phyloP scores from a whole-genome alignment of 345 rosid genomes.

The Populus nigra region DNA sequence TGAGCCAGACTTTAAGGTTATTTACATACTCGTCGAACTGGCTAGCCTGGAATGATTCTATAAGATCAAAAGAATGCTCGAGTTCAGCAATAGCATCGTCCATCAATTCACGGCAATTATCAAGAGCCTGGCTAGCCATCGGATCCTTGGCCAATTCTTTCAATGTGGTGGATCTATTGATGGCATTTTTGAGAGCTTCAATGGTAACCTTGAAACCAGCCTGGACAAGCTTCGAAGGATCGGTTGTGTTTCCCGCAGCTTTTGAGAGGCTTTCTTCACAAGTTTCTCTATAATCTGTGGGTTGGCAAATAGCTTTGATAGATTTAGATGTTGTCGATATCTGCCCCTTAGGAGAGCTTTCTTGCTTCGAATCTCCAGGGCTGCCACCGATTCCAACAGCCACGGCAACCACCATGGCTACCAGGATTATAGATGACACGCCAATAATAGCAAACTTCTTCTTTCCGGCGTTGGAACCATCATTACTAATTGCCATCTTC shows the following conservation, averaged over 20 bases:
- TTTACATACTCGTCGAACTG: slow-evolving; percentile 33
- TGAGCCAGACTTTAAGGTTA: slow-evolving; percentile 66
- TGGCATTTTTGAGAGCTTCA: slow-evolving; percentile 32
- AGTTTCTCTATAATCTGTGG: slow-evolving; percentile 51
- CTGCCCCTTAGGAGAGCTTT: neutral
- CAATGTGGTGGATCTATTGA: slow-evolving; percentile 40
- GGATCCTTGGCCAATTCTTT: slow-evolving; percentile 46
- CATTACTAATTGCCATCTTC: neutral
- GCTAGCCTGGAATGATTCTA: slow-evolving; percentile 38
- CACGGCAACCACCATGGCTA: slow-evolving; percentile 64
- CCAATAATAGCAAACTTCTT: slow-evolving; percentile 46
- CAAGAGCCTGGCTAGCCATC: slow-evolving; percentile 46
- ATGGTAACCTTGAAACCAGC: slow-evolving; percentile 46
- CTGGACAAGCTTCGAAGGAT: slow-evolving; percentile 58
- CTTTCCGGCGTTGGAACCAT: slow-evolving; percentile 18
- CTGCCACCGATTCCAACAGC: slow-evolving; percentile 32
- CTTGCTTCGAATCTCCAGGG: neutral
- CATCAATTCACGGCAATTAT: slow-evolving; percentile 52
- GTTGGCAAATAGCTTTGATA: slow-evolving; percentile 53
- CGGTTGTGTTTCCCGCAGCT: slow-evolving; percentile 43
- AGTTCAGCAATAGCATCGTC: slow-evolving; percentile 56
- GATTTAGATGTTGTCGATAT: slow-evolving; percentile 39
- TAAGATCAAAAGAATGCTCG: slow-evolving; percentile 35
- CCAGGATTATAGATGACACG: slow-evolving; percentile 47
- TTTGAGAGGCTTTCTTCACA: slow-evolving; percentile 45